Percentiles rank a stretch among this genome's conserved stretches.
phyloP scores from a whole-genome alignment of 805 yeast genomes.

The Yarrowia osloensis region DNA sequence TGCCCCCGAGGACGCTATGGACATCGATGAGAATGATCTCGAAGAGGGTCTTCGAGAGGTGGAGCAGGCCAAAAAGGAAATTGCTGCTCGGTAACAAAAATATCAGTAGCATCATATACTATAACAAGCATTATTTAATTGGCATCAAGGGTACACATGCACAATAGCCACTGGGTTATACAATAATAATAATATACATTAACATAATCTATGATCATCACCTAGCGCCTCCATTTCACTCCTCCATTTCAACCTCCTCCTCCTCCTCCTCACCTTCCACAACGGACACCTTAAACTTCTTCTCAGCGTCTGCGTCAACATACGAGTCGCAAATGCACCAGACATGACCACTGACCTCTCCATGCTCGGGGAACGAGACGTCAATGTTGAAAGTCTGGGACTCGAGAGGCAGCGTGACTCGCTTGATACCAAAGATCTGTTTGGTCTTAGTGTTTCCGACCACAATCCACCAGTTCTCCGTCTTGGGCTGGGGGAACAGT shows the following conservation, averaged over 20 bases:
- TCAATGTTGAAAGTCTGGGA: conserved; percentile 55
- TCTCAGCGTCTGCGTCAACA: conserved; percentile 89
- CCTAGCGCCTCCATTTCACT: conserved; percentile 36
- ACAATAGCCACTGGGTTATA: not conserved
- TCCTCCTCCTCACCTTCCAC: conserved; percentile 33
- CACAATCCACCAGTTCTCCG: conserved; percentile 85
- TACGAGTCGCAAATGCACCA: conserved; percentile 94
- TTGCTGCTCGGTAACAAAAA: not conserved
- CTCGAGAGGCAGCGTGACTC: conserved; percentile 56
- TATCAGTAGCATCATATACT: not conserved
- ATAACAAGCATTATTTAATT: conserved; percentile 4
- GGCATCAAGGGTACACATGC: not conserved
- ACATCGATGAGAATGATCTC: conserved; percentile 8
- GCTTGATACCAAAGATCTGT: conserved; percentile 73
- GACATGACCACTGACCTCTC: conserved; percentile 61
- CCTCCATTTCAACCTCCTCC: no score
- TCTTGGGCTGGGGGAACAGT: conserved; percentile 59
- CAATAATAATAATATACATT: conserved; percentile 14
- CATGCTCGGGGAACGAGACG: conserved; percentile 60
- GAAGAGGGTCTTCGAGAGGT: conserved; percentile 13
- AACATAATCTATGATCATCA: conserved; percentile 22
- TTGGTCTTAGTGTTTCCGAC: conserved; percentile 65
- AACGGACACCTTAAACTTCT: conserved; percentile 48
- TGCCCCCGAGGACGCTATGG: conserved; percentile 25
- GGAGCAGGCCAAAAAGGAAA: conserved; percentile 1